phyloP scores from a whole-genome alignment of 192 early-diverging fungal species.

The Coemansia sp. region DNA sequence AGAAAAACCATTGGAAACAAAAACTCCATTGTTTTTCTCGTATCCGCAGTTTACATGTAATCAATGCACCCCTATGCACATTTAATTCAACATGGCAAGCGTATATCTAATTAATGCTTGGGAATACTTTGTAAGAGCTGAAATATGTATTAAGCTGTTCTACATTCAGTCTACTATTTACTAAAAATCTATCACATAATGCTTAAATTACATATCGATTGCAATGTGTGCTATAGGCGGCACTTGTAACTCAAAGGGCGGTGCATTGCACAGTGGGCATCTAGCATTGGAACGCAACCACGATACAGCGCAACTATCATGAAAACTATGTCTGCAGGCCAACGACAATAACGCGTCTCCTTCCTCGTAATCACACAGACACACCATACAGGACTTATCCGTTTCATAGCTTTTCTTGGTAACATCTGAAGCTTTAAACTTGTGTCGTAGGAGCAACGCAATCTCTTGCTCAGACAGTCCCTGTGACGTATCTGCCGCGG shows the following conservation, averaged over 20 bases:
- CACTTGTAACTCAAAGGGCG: not conserved
- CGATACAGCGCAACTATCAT: conserved; percentile 72
- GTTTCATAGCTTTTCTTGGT: conserved; percentile 8
- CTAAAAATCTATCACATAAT: not conserved
- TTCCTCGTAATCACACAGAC: conserved; percentile 71
- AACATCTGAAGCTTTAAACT: not conserved
- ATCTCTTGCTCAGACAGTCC: not conserved
- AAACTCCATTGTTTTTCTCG: too few relatives aligned
- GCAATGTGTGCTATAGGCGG: not conserved
- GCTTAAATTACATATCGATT: not conserved
- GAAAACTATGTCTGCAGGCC: conserved; percentile 82
- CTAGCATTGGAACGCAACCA: conserved; percentile 86
- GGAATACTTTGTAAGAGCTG: too few relatives aligned
- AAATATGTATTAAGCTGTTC: too few relatives aligned
- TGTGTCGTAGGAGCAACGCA: not conserved
- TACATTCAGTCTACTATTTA: too few relatives aligned
- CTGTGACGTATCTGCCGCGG: too few relatives aligned
- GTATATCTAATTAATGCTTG: too few relatives aligned
- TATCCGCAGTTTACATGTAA: too few relatives aligned
- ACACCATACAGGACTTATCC: conserved; percentile 62
- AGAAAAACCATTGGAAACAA: too few relatives aligned
- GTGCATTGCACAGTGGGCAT: conserved; percentile 70
- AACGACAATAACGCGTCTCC: conserved; percentile 62
- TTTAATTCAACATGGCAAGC: too few relatives aligned
- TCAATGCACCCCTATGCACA: too few relatives aligned